Base-by-base conservation (phyloP, 257 asterid species). In the Nicotiana tabacum region DNA sequence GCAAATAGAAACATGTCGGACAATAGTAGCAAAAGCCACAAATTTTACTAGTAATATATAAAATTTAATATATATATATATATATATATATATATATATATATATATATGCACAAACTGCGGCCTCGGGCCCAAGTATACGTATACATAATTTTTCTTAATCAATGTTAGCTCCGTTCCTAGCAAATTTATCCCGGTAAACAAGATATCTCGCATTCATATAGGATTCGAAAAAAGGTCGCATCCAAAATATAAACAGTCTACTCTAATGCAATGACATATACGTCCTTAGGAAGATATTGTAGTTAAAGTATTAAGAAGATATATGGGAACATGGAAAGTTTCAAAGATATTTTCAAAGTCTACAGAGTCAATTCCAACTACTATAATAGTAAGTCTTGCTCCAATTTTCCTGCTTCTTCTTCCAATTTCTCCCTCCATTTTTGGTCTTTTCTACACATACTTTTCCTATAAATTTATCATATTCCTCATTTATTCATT, bases 141-240 rank as follows among this genome's bases (percentile, higher is more conserved):
- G n/a, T 16, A 67, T 33, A 15, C 53, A 8, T 6, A 67, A 9
- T n/a, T 37, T 37, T 37, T 9, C 46, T 37, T 37, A 7, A 6
- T 37, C 46, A 2, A 37, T 2, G 2, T 37, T 37, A 37, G 9
- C 9, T 37, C 1, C 43, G 8, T 37, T 37, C 43, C 43, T 5
- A 1, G 8, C 43, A 37, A 5, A 37, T 37, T 6, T 1, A 37
- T 8, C 43, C 8, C 1, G 6, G 8, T 5, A 5, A 0, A 37
- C 8, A 6, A 5, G 8, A 1, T 5, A 37, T 37, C 1, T 6
- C 0, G 8, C 43, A 0, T 37, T 37, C 43, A 5, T 2, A 0
- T 37, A 37, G 6, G 8, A 0, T 5, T 5, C 43, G 8, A 1
- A 6, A 37, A 35, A 37, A 5, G 0, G 1, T 1, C 0, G 1